Percentiles rank a stretch among this genome's conserved stretches.
Evolutionary conservation across 495 filamentous ascomycete species (phyloP).

Genomic region (Neurospora sp.): DNA sequence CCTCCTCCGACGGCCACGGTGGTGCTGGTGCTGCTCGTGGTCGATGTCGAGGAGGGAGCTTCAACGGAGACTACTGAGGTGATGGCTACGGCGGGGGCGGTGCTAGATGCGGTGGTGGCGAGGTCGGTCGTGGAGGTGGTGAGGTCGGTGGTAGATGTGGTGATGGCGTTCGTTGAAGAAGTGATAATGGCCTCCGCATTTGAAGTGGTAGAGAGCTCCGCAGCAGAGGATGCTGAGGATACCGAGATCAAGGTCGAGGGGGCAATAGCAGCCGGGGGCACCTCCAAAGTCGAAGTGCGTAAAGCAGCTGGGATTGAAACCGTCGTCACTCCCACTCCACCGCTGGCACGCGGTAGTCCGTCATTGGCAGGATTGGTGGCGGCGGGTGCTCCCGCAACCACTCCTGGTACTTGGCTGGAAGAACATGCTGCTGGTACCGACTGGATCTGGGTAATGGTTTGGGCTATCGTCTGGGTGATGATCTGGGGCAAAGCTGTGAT

Average conservation of each 20-base stretch:
- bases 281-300: constrained; percentile 10
- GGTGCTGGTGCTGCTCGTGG: neutral
- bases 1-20: neutral
- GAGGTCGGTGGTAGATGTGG: neutral
- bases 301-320: constrained; percentile 14
- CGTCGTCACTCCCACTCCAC: constrained; percentile 21
- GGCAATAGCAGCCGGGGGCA: constrained; percentile 7
- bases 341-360: constrained; percentile 3
- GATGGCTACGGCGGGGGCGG: neutral
- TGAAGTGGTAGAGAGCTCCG: neutral
- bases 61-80: constrained; percentile 3
- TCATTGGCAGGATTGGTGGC: neutral
- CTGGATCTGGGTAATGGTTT: neutral
- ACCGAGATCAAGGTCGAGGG: neutral
- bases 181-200: neutral
- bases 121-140: no score
- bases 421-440: neutral
- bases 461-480: constrained; percentile 19
- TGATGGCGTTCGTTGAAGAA: neutral
- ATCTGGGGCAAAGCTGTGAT: constrained; percentile 31
- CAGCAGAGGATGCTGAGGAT: neutral
- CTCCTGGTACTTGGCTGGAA: neutral
- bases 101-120: neutral
- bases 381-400: neutral
- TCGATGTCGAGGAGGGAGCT: constrained; percentile 6